Evolutionary conservation across 352 stramenopile species (phyloP).

Genomic region (Blastocystis hominis): DNA sequence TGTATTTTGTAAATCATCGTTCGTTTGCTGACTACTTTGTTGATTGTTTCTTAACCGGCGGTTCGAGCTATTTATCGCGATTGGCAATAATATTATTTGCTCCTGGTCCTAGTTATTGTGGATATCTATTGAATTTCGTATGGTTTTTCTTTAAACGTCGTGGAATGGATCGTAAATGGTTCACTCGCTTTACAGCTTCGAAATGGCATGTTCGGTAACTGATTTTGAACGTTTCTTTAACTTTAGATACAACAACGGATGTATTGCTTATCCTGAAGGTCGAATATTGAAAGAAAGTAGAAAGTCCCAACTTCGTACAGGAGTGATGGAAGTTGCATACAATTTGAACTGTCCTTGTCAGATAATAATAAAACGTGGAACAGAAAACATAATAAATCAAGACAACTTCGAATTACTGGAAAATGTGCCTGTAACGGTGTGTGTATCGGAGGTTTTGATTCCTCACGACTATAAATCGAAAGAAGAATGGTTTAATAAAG

Average conservation of each 20-base stretch:
- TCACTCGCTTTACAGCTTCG: conserved; percentile 30
- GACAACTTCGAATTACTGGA: not conserved
- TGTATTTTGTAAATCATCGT: conserved; percentile 56
- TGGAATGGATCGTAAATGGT: conserved; percentile 39
- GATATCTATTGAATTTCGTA: conserved; percentile 43
- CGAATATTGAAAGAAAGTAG: not conserved
- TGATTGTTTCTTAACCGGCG: conserved; percentile 43
- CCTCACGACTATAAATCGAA: conserved; percentile 55
- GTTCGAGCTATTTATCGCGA: conserved; percentile 46
- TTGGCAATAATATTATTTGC: not conserved
- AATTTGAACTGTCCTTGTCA: conserved; percentile 58
- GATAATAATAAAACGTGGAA: conserved; percentile 10
- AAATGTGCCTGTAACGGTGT: conserved; percentile 20
- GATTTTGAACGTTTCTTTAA: not conserved
- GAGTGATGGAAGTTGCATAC: conserved; percentile 56
- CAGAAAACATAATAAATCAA: conserved; percentile 21
- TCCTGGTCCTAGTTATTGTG: conserved; percentile 43
- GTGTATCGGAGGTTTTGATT: conserved; percentile 43
- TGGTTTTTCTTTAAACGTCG: conserved; percentile 54
- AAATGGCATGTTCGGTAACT: conserved; percentile 37
- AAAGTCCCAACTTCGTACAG: not conserved
- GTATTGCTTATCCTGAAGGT: conserved; percentile 54
- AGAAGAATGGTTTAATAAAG: conserved; percentile 46
- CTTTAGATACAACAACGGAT: conserved; percentile 24
- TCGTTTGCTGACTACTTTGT: conserved; percentile 50